Base-by-base conservation (phyloP, 352 stramenopile species). In the Pilasporangium apinafurcum region DNA sequence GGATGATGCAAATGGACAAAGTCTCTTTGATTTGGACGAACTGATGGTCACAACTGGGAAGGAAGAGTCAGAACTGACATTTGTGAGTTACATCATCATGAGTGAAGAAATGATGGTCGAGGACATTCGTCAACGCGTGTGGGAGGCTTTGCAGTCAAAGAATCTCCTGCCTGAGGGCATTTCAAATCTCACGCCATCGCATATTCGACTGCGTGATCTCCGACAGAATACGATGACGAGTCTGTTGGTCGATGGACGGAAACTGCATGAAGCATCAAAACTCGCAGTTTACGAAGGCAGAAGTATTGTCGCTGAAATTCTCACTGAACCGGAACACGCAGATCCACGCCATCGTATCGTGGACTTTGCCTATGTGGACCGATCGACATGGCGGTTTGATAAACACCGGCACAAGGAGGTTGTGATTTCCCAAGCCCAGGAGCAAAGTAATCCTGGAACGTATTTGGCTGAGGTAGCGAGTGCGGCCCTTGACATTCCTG, bases 251-350 rank as follows among this genome's bases (percentile, higher is more conserved):
- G 62, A 92, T 48, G 75, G 72, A 0, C 53, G 72, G 32, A 73
- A 65, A 36, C 56, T 92, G 1, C 58, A 73, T 6, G 63, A 92
- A 27, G 75, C 76, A 24, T 90, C 78, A 2, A 58, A 65, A 20
- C 61, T 83, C n/a, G 70, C 80, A 12, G 65, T 86, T 10, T 92
- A 92, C 42, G 80, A 92, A 71, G 72, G 73, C 17, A 56, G 80
- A 28, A 75, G 71, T 13, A 79, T 92, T 44, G 76, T 86, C 14
- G 80, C 63, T 13, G 65, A 92, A 45, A 52, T 92, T n/a, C 53
- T 88, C 21, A n/a, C 44, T 0, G 55, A 65, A n/a, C 72, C 72
- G 0, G 80, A 92, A 32, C 54, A 44, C 0, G 48, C 65, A 12
- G 51, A 68, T 16, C 41, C 58, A 1, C 62, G 64, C 21, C 80